Evolutionary conservation across 2,329 filamentous ascomycete species (phyloP).

Genomic region (Colletotrichum godetiae): DNA sequence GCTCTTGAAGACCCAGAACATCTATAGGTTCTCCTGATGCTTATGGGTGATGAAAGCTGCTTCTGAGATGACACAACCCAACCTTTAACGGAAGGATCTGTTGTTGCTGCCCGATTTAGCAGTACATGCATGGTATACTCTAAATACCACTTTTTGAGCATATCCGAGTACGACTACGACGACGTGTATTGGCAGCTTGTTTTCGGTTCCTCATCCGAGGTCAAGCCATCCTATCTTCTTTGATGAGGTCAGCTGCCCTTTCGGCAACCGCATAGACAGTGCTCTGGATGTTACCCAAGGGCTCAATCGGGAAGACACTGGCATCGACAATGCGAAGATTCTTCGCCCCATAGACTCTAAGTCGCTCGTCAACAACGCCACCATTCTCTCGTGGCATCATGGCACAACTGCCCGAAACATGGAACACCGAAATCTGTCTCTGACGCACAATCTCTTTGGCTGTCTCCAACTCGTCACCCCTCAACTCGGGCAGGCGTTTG

Average conservation of each 20-base stretch:
- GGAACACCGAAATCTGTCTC: slow-evolving; percentile 53
- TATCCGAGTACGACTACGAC: not conserved
- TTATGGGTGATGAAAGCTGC: too few species aligned
- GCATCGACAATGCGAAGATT: slow-evolving; percentile 59
- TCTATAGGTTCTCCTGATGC: too few species aligned
- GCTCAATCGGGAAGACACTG: slow-evolving; percentile 56
- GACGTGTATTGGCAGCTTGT: not conserved
- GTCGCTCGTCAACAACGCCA: slow-evolving; percentile 55
- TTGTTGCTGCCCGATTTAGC: too few species aligned
- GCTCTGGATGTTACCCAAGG: slow-evolving; percentile 47
- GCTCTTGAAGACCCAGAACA: too few species aligned
- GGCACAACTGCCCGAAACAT: slow-evolving; percentile 59
- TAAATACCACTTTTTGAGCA: not conserved
- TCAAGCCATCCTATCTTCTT: slow-evolving; percentile 33
- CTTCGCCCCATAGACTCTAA: slow-evolving; percentile 56
- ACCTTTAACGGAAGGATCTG: too few species aligned
- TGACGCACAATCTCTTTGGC: slow-evolving; percentile 49
- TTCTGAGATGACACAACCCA: too few species aligned
- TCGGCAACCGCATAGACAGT: slow-evolving; percentile 48
- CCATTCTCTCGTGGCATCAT: slow-evolving; percentile 59
- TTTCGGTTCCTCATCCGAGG: not conserved
- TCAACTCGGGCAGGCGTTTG: slow-evolving; percentile 48
- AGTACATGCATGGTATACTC: too few species aligned
- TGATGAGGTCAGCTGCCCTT: slow-evolving; percentile 52
- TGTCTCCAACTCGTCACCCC: slow-evolving; percentile 43